Evolutionary conservation across 2,329 filamentous ascomycete species (phyloP), one percentile per base, ranked within the genome.

Genomic region (Blumeria hordei): DNA sequence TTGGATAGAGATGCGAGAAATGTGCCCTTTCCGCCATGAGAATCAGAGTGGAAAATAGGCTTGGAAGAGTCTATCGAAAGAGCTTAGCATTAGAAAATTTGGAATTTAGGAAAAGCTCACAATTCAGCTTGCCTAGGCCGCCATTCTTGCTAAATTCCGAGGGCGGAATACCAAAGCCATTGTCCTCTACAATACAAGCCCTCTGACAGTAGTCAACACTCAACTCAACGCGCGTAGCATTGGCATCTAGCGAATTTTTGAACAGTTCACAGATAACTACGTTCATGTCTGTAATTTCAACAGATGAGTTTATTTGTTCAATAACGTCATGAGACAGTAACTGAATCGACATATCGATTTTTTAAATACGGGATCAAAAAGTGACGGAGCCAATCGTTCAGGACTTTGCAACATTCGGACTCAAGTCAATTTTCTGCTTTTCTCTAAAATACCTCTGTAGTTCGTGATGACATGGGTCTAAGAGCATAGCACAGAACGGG

Each of bases 231-330:
- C 74, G 83, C 36, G 72, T 74, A 14, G 88, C 81, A 49, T 71
- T 70, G 3, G 88, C 86, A 70, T 98, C 92, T 11, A 98, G 72
- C 0, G 87, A 78, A 66, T 98, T 98, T 65, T 83, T 79, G 32
- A 93, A 62, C 9, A 96, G 73, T 49, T 83, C 85, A 55, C 78
- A 71, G 12, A 85, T 70, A 4, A 85, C 87, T 32, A 70, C 75
- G 61, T 81, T 82, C 35, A 96, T 71, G 47, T 80, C 83, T 1
- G 80, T 83, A 61, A 96, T 82, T 55, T 76, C 72, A n/a, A 79
- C 78, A 0, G 90, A 93, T 0, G 90, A 94, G 64, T 82, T 85
- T 69, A 98, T 82, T 65, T 88, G 85, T 51, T 82, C 77, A 61
- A 80, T 73, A 56, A 84, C 85, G 60, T 84, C 73, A 39, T 75